These are phyloP conservation scores for Phytophthora cactorum DNA, from an alignment of 352 stramenopile genomes.

Conservation along the genomic window DNA sequence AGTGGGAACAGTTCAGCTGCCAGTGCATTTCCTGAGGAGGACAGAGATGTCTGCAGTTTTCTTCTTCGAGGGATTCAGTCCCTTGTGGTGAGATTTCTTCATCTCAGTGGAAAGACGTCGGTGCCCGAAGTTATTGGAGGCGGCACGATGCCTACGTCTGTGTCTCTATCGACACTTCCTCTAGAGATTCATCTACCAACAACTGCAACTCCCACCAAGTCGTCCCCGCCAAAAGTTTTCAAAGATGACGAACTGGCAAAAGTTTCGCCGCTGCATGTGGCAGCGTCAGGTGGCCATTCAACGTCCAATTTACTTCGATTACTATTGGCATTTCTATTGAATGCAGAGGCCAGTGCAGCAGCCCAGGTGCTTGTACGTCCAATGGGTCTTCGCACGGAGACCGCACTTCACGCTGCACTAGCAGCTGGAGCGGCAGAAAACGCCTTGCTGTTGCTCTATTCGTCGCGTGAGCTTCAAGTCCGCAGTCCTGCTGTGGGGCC, in stretches of 20 bases:
- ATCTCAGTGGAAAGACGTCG: slow-evolving; percentile 19
- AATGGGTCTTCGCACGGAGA: slow-evolving; percentile 39
- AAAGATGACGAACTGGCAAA: slow-evolving; percentile 45
- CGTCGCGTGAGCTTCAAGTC: slow-evolving; percentile 36
- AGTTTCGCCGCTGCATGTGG: slow-evolving; percentile 49
- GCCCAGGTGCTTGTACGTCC: slow-evolving; percentile 29
- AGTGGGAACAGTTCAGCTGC: neutral
- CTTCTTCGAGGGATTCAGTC: slow-evolving; percentile 29
- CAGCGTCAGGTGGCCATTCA: slow-evolving; percentile 44
- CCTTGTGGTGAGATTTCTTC: slow-evolving; percentile 33
- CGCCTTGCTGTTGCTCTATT: slow-evolving; percentile 48
- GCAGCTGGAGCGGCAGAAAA: slow-evolving; percentile 45
- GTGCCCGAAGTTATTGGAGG: slow-evolving; percentile 25
- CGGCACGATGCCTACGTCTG: slow-evolving; percentile 4
- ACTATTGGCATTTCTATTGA: slow-evolving; percentile 50
- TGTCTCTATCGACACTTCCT: slow-evolving; percentile 30
- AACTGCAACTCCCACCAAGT: slow-evolving; percentile 17
- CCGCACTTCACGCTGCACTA: slow-evolving; percentile 54
- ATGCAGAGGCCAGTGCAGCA: slow-evolving; percentile 12
- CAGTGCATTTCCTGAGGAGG: slow-evolving; percentile 6
- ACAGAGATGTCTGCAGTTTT: slow-evolving; percentile 20
- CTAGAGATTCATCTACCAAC: slow-evolving; percentile 44
- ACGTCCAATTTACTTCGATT: slow-evolving; percentile 46
- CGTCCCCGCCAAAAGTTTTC: slow-evolving; percentile 29
- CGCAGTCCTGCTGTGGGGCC: slow-evolving; percentile 14